phyloP scores from a whole-genome alignment of 129 eudicot genomes.

The Flaveria robusta region DNA sequence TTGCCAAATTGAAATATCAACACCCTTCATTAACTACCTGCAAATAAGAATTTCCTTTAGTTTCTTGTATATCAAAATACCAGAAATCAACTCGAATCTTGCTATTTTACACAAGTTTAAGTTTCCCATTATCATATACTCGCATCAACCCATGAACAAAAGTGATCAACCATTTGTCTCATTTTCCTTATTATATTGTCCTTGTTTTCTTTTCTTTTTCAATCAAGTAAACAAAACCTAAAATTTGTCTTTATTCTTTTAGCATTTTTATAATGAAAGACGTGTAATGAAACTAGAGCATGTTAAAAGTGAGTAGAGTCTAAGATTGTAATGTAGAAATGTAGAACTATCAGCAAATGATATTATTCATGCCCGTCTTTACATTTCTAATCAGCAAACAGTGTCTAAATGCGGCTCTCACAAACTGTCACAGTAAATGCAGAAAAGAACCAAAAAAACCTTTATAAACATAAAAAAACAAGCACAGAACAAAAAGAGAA shows the following conservation, averaged over 20 bases:
- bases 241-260: neutral
- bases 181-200: neutral
- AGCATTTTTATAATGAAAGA: neutral
- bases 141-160: neutral
- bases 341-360: too few species aligned
- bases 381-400: neutral
- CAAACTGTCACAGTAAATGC: constrained; percentile 3
- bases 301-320: neutral
- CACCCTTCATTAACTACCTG: constrained; percentile 28
- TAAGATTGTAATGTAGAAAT: constrained; percentile 10
- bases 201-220: neutral
- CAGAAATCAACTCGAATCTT: constrained; percentile 6
- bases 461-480: neutral
- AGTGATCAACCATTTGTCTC: neutral
- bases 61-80: neutral
- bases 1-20: constrained; percentile 14
- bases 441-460: neutral
- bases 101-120: neutral
- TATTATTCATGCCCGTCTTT: constrained; percentile 11
- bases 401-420: constrained; percentile 10
- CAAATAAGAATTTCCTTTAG: constrained; percentile 23
- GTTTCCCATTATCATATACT: neutral
- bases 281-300: neutral
- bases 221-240: neutral
- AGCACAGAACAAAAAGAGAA: neutral